Evolutionary conservation across 306 rosid genomes (phyloP).

Genomic region (Cucumis sativus): DNA sequence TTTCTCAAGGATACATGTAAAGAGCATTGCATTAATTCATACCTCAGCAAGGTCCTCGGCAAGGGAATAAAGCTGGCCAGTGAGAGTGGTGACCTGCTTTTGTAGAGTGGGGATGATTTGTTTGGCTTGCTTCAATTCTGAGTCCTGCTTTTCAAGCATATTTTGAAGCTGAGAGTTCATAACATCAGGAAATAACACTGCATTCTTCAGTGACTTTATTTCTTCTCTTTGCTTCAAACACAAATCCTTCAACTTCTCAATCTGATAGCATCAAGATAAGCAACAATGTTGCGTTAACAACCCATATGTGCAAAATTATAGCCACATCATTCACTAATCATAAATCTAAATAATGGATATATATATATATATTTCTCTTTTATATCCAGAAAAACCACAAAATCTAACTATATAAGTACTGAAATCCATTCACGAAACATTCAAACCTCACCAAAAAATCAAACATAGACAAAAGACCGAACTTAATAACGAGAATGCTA

Average conservation of each 20-base stretch:
- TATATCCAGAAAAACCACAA: neutral
- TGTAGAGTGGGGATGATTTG: slow-evolving; percentile 85
- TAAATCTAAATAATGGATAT: neutral
- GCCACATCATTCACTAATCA: neutral
- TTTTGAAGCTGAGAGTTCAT: slow-evolving; percentile 72
- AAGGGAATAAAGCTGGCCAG: slow-evolving; percentile 86
- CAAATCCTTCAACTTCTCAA: slow-evolving; percentile 86
- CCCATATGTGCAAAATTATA: neutral
- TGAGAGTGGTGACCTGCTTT: slow-evolving; percentile 83
- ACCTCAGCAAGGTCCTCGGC: slow-evolving; percentile 98
- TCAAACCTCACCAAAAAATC: neutral
- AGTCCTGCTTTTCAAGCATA: slow-evolving; percentile 64
- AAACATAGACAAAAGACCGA: neutral
- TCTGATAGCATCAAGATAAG: slow-evolving; percentile 22
- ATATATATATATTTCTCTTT: no score
- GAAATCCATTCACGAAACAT: neutral
- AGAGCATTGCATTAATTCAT: neutral
- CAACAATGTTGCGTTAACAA: neutral
- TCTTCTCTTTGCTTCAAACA: slow-evolving; percentile 95
- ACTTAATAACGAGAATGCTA: neutral
- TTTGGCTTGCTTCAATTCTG: slow-evolving; percentile 82
- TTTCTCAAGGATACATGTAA: neutral
- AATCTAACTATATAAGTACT: neutral
- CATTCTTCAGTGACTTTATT: slow-evolving; percentile 66
- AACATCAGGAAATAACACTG: slow-evolving; percentile 74